These are phyloP conservation scores for Heterobasidion annosum DNA, from an alignment of 1,284 basidiomycete genomes.

Conservation along the genomic window DNA sequence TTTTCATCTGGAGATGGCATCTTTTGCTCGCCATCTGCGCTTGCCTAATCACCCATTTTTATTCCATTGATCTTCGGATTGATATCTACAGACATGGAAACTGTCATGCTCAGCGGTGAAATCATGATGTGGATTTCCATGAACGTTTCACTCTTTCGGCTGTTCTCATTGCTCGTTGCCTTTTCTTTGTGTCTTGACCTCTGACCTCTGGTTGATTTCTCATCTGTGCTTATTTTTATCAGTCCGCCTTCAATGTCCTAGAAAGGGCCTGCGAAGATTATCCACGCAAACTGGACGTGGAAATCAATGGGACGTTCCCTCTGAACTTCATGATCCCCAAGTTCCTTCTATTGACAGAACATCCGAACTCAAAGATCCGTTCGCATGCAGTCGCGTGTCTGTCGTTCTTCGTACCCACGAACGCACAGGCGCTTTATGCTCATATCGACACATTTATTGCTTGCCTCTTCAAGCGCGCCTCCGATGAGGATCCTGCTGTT, in stretches of 20 bases:
- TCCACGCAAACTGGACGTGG: constrained; percentile 89
- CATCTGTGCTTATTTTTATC: constrained; percentile 3
- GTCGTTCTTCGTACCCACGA: constrained; percentile 87
- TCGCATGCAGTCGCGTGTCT: constrained; percentile 91
- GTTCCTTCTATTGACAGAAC: constrained; percentile 81
- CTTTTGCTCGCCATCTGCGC: too few species aligned
- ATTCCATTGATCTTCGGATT: neutral
- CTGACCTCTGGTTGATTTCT: neutral
- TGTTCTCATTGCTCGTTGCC: too few species aligned
- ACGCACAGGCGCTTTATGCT: constrained; percentile 74
- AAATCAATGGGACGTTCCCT: constrained; percentile 80
- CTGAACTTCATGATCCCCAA: constrained; percentile 95
- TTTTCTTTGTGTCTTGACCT: too few species aligned
- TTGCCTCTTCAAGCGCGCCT: constrained; percentile 89
- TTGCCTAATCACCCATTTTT: neutral
- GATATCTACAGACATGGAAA: neutral
- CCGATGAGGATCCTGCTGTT: constrained; percentile 88
- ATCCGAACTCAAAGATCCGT: constrained; percentile 82
- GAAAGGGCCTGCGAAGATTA: constrained; percentile 98
- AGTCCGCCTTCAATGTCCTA: constrained; percentile 93
- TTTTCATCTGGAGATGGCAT: too few species aligned
- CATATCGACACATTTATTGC: constrained; percentile 93
- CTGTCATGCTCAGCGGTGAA: neutral
- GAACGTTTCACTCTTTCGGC: neutral
- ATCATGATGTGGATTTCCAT: neutral